These are phyloP conservation scores for Echium plantagineum DNA, from an alignment of 257 asterid genomes.

Conservation along the genomic window DNA sequence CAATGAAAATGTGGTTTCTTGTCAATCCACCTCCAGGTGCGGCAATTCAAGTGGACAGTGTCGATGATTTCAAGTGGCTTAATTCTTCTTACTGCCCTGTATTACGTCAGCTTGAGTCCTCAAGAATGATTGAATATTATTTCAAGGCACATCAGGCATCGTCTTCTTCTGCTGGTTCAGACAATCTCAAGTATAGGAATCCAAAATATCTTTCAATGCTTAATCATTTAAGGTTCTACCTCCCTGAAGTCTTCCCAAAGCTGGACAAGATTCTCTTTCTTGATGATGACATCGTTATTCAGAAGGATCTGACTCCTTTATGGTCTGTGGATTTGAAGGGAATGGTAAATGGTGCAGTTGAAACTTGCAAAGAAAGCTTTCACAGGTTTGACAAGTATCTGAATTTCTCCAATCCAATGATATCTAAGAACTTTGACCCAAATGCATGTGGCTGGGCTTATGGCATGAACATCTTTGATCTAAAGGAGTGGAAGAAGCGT, in stretches of 20 bases:
- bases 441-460: conserved; percentile 95
- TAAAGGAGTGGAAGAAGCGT: conserved; percentile 78
- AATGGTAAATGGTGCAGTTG: conserved; percentile 93
- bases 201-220: conserved; percentile 93
- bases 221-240: conserved; percentile 90
- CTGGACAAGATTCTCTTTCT: conserved; percentile 74
- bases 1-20: conserved; percentile 98
- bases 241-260: conserved; percentile 88
- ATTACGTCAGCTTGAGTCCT: conserved; percentile 84
- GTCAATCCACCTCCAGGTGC: conserved; percentile 67
- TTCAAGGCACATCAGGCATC: conserved; percentile 90
- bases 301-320: conserved; percentile 82
- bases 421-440: conserved; percentile 74
- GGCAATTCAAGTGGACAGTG: conserved; percentile 65
- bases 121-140: conserved; percentile 85
- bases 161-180: conserved; percentile 54
- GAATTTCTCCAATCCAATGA: conserved; percentile 78
- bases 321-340: conserved; percentile 82
- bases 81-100: conserved; percentile 93
- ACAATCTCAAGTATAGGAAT: conserved; percentile 86
- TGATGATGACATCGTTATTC: conserved; percentile 91
- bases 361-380: conserved; percentile 94
- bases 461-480: conserved; percentile 89
- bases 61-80: conserved; percentile 88
- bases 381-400: conserved; percentile 88